These are phyloP conservation scores for Tilletia caries DNA, from an alignment of 1,284 basidiomycete genomes.

Conservation along the genomic window DNA sequence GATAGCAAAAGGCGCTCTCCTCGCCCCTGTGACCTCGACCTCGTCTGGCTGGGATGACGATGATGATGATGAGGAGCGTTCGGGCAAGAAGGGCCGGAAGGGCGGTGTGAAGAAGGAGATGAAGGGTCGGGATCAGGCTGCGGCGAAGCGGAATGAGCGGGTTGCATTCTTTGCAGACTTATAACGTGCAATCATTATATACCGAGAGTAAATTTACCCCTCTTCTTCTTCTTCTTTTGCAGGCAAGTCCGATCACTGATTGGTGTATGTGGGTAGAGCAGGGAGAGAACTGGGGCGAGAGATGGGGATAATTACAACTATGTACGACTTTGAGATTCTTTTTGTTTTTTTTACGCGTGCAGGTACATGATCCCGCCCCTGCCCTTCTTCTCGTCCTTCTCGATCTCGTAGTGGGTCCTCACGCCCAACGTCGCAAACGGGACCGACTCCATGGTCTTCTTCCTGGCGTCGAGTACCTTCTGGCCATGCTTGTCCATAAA, in stretches of 20 bases:
- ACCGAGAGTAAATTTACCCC: too few species aligned
- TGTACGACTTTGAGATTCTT: too few species aligned
- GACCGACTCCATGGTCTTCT: constrained; percentile 19
- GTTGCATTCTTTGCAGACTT: constrained; percentile 2
- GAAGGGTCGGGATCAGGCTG: not conserved
- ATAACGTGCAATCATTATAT: too few species aligned
- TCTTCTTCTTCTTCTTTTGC: not conserved
- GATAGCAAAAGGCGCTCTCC: not conserved
- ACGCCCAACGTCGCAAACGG: constrained; percentile 41
- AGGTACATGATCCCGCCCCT: constrained; percentile 23
- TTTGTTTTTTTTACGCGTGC: not conserved
- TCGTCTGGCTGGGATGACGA: not conserved
- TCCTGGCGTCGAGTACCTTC: constrained; percentile 28
- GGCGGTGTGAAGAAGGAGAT: constrained; percentile 11
- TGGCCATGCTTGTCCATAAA: constrained; percentile 27
- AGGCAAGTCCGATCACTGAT: too few species aligned
- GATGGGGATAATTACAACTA: not conserved
- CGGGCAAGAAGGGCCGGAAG: not conserved
- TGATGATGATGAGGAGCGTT: not conserved
- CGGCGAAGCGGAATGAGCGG: not conserved
- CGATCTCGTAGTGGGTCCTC: constrained; percentile 35
- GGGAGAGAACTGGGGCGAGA: not conserved
- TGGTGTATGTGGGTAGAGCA: not conserved
- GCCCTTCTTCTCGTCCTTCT: constrained; percentile 27
- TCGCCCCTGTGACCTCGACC: not conserved